These are phyloP conservation scores for Pythium aquatile DNA, from an alignment of 352 stramenopile genomes.

Conservation along the genomic window DNA sequence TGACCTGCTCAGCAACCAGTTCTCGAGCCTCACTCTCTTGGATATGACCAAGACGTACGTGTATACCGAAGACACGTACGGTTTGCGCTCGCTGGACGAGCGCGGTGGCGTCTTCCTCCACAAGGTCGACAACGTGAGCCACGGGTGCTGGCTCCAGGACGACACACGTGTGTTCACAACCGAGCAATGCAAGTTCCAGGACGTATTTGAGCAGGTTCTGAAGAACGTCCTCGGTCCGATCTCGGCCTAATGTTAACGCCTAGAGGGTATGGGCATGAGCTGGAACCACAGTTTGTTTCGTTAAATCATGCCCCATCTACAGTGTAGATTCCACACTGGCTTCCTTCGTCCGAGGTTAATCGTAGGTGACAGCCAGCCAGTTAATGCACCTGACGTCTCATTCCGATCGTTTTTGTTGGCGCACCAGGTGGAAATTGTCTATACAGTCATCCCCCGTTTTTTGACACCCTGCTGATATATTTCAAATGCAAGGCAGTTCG, in stretches of 20 bases:
- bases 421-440: too few species aligned
- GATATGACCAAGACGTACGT: conserved; percentile 36
- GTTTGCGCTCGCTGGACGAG: conserved; percentile 31
- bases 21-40: conserved; percentile 30
- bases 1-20: conserved; percentile 28
- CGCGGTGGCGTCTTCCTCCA: conserved; percentile 27
- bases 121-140: conserved; percentile 21
- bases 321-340: too few species aligned
- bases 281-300: too few species aligned
- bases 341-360: too few species aligned
- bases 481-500: too few species aligned
- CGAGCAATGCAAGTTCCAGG: neutral
- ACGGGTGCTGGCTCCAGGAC: conserved; percentile 35
- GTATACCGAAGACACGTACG: conserved; percentile 37
- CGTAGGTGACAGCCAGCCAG: too few species aligned
- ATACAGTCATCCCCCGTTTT: too few species aligned
- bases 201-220: neutral
- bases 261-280: too few species aligned
- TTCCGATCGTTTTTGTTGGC: too few species aligned
- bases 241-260: neutral
- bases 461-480: too few species aligned
- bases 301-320: too few species aligned
- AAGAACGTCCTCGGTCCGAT: neutral
- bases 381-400: too few species aligned
- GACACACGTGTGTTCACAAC: neutral